These are phyloP conservation scores for Ilyonectria mors-panacis DNA, from an alignment of 2,329 filamentous ascomycete genomes.

Conservation along the genomic window DNA sequence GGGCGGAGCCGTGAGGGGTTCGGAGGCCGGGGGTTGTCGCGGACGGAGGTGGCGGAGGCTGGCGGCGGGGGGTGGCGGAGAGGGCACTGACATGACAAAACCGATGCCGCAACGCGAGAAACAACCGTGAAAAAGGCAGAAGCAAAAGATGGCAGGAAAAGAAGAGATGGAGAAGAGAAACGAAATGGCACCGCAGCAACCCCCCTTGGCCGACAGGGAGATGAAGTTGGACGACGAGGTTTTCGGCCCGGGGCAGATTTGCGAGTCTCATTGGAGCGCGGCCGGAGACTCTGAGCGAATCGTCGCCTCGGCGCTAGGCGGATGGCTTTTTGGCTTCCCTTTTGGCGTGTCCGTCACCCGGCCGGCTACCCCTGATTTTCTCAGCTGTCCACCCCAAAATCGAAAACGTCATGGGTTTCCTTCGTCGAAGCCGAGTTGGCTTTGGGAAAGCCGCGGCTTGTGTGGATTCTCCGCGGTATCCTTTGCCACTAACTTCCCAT, in stretches of 20 bases:
- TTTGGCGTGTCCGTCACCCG: constrained; percentile 23
- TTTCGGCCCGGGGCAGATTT: constrained; percentile 38
- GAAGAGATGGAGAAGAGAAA: not conserved
- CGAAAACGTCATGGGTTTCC: constrained; percentile 1
- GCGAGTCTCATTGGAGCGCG: constrained; percentile 47
- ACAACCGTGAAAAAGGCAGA: not conserved
- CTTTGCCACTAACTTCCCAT: no score
- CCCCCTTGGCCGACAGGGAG: constrained; percentile 27
- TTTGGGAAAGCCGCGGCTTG: not conserved
- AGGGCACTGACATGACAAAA: constrained; percentile 14
- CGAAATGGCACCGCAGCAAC: constrained; percentile 25
- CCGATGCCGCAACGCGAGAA: not conserved
- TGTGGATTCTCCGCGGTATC: no score
- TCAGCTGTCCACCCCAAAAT: not conserved
- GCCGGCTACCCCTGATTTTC: constrained; percentile 9
- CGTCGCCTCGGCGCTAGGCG: constrained; percentile 44
- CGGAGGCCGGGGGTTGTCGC: constrained; percentile 30
- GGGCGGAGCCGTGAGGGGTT: constrained; percentile 45
- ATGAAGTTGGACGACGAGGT: constrained; percentile 43
- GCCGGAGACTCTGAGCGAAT: constrained; percentile 43
- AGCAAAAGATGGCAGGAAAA: not conserved
- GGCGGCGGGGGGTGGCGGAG: constrained; percentile 32
- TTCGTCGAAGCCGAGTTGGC: not conserved
- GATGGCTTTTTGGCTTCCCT: constrained; percentile 40
- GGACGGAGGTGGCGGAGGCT: constrained; percentile 38